phyloP scores from a whole-genome alignment of 177 flowering plant genomes.

The Vitis hybrid region DNA sequence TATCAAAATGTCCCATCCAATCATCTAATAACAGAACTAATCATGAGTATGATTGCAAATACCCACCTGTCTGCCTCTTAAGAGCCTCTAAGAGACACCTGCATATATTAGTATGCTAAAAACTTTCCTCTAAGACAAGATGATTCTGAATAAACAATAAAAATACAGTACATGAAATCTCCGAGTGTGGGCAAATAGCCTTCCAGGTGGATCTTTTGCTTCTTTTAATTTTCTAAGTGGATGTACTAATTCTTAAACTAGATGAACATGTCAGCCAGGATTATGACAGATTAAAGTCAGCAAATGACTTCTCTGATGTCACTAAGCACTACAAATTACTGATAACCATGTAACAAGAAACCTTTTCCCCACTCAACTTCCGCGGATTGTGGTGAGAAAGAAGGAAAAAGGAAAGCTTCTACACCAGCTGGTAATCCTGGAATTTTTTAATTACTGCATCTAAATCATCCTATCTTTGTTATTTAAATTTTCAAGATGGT shows the following conservation, averaged over 20 bases:
- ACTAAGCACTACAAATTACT: constrained; percentile 28
- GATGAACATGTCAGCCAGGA: constrained; percentile 35
- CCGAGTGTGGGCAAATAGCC: constrained; percentile 24
- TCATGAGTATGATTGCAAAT: constrained; percentile 19
- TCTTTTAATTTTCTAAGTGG: constrained; percentile 30
- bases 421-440: constrained; percentile 2
- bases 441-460: background rate
- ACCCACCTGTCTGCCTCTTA: constrained; percentile 21
- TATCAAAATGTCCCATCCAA: constrained; percentile 13
- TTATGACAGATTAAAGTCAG: constrained; percentile 37
- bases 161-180: constrained; percentile 8
- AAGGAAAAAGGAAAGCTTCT: constrained; percentile 11
- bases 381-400: background rate
- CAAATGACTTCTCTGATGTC: constrained; percentile 24
- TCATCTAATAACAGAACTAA: constrained; percentile 16
- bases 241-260: constrained; percentile 38
- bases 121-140: constrained; percentile 13
- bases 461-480: constrained; percentile 5
- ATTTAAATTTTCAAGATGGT: constrained; percentile 7
- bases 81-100: constrained; percentile 18
- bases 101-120: constrained; percentile 14
- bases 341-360: constrained; percentile 19
- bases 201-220: constrained; percentile 18
- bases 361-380: constrained; percentile 16
- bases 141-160: constrained; percentile 3